Conservation (phyloP, 2,329 filamentous ascomycete genomes). For the Botrytis medusae region DNA sequence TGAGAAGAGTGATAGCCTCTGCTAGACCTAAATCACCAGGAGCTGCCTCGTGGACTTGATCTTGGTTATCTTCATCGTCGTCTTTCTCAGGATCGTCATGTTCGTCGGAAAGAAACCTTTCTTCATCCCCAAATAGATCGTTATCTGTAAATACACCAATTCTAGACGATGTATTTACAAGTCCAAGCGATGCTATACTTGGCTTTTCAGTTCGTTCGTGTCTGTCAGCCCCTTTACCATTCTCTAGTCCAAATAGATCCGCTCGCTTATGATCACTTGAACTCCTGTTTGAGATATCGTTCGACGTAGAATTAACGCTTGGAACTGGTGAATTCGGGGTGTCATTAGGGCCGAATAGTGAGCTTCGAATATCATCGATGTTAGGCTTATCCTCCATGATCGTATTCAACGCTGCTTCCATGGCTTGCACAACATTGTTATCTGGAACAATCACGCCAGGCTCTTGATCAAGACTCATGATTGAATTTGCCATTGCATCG, state of each 20-base stretch:
- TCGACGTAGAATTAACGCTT: slow-evolving; percentile 51
- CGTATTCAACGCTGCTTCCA: slow-evolving; percentile 87
- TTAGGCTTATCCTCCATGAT: slow-evolving; percentile 83
- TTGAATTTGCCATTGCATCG: slow-evolving; percentile 68
- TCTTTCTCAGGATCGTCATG: slow-evolving; percentile 66
- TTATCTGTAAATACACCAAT: slow-evolving; percentile 93
- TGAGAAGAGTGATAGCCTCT: slow-evolving; percentile 87
- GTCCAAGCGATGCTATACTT: slow-evolving; percentile 84
- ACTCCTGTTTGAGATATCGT: slow-evolving; percentile 60
- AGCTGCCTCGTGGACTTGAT: slow-evolving; percentile 89
- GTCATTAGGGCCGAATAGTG: slow-evolving; percentile 61
- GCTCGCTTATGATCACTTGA: slow-evolving; percentile 58
- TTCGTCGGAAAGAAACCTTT: slow-evolving; percentile 82
- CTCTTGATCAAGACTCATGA: slow-evolving; percentile 77
- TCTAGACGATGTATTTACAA: slow-evolving; percentile 82
- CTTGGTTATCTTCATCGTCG: slow-evolving; percentile 62
- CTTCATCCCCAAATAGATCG: slow-evolving; percentile 87
- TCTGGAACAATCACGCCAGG: slow-evolving; percentile 62
- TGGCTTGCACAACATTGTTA: slow-evolving; percentile 80
- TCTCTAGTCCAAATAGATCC: slow-evolving; percentile 44
- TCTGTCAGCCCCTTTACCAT: slow-evolving; percentile 52
- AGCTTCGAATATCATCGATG: slow-evolving; percentile 63
- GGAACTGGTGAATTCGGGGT: slow-evolving; percentile 44
- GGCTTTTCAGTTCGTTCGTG: slow-evolving; percentile 62
- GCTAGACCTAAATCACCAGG: slow-evolving; percentile 91